phyloP scores from a whole-genome alignment of 2,329 filamentous ascomycete genomes.

The Cryoendolithus antarcticus region DNA sequence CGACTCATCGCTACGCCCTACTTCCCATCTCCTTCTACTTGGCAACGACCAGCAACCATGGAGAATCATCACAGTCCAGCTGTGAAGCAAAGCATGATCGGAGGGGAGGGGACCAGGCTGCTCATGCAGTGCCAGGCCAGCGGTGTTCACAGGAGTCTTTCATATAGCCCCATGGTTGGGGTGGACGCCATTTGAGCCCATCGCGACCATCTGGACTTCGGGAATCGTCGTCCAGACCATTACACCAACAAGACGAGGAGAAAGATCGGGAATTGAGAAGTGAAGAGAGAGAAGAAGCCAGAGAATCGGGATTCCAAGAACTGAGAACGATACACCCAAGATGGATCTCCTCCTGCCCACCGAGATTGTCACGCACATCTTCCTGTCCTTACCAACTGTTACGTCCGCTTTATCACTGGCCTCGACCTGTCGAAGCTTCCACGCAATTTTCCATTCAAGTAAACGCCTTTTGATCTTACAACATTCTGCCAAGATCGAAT shows the following conservation, averaged over 20 bases:
- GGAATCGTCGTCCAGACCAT: neutral
- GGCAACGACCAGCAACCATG: too few relatives aligned
- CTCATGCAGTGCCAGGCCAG: too few relatives aligned
- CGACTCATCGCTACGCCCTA: too few relatives aligned
- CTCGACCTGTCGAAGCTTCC: constrained; percentile 42
- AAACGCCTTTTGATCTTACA: constrained; percentile 44
- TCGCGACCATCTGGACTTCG: too few relatives aligned
- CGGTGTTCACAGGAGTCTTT: too few relatives aligned
- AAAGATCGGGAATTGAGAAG: constrained; percentile 1
- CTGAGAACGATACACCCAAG: neutral
- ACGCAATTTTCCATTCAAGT: constrained; percentile 39
- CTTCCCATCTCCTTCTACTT: too few relatives aligned
- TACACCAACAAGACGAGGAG: neutral
- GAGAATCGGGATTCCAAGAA: neutral
- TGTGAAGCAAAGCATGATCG: too few relatives aligned
- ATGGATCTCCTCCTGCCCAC: constrained; percentile 33
- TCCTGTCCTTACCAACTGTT: constrained; percentile 39
- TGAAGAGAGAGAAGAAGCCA: constrained; percentile 1
- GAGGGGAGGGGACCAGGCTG: too few relatives aligned
- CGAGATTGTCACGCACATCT: constrained; percentile 47
- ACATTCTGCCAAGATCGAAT: constrained; percentile 41
- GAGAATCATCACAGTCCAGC: too few relatives aligned
- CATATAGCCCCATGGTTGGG: too few relatives aligned
- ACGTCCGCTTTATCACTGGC: constrained; percentile 42
- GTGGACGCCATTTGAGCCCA: too few relatives aligned